phyloP scores from a whole-genome alignment of 306 rosid genomes.

The Sechiopsis laciniata region DNA sequence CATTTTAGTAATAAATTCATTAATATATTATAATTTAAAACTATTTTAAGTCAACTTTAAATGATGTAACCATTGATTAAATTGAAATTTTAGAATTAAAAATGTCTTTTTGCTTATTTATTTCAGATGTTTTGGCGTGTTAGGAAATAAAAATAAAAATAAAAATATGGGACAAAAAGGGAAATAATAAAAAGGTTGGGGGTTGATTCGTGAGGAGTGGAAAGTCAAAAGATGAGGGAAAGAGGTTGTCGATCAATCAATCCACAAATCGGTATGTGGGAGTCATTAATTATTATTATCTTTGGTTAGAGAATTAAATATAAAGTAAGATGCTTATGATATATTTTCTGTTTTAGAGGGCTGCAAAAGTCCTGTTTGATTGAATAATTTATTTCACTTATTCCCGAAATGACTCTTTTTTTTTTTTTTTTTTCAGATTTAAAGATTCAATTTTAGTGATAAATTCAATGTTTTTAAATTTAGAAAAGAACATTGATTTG shows the following conservation, averaged over 20 bases:
- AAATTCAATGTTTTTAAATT: neutral
- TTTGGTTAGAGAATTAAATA: no score
- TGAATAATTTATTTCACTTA: slow-evolving; percentile 11
- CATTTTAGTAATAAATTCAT: no score
- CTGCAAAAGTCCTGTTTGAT: neutral
- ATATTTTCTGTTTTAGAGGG: neutral
- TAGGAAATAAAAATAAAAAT: neutral
- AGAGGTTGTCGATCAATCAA: slow-evolving; percentile 14
- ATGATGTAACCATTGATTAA: no score
- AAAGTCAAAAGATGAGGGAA: neutral
- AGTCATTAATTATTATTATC: neutral
- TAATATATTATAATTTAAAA: no score
- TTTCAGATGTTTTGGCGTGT: no score
- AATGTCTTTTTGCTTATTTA: no score
- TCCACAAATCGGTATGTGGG: neutral
- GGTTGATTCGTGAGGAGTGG: neutral
- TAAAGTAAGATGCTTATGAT: neutral
- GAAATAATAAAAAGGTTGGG: neutral
- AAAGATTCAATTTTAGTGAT: neutral
- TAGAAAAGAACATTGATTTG: neutral
- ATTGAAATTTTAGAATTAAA: no score
- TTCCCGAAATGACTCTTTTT: slow-evolving; percentile 1
- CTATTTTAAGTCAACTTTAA: no score
- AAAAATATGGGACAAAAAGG: neutral
- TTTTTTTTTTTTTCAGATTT: neutral